Base-by-base conservation (phyloP, 257 asterid species). In the Parsonsia alboflavescens region DNA sequence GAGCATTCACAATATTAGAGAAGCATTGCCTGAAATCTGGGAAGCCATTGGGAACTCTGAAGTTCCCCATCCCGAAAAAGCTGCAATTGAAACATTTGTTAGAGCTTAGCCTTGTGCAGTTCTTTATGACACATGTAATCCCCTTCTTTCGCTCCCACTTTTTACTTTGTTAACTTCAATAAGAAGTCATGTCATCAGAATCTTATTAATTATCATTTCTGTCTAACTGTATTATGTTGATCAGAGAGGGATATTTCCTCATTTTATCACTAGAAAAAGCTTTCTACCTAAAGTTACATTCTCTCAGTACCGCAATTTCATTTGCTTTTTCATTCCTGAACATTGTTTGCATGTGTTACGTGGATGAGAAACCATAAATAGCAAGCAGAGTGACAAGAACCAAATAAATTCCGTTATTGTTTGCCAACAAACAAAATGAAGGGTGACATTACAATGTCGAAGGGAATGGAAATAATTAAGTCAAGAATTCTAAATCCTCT, bases 21-120 rank as follows among this genome's bases (percentile, higher is more conserved):
- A 88, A 80, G 97, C 97, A 41, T 79, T 93, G 80, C 96, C 96
- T 0, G 96, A 87, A 88, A 86, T 93, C 74, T 91, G 98, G 97
- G 97, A 90, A 72, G 91, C 83, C 6, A 73, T 73, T 21, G 86
- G 76, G 59, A 82, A 82, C 75, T 71, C 84, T 0, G 91, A 84
- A 16, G 84, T 80, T 77, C 52, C 39, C 44, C 85, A 82, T 74
- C 75, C 93, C 19, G 86, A 68, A 39, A 77, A 87, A 78, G 44
- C 82, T 63, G 86, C 96, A 46, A 82, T 89, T 42, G 97, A 88
- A 81, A 86, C 93, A 3, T 48, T 22, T 63, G 97, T 93, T 28
- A 76, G 85, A 84, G 93, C 91, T 71, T 85, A 84, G 77, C 26
- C 66, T 33, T 15, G 10, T 62, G 28, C 28, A 56, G 72, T 42